Evolutionary conservation across 2,329 filamentous ascomycete species (phyloP).

Genomic region (Fusarium protoensiforme): DNA sequence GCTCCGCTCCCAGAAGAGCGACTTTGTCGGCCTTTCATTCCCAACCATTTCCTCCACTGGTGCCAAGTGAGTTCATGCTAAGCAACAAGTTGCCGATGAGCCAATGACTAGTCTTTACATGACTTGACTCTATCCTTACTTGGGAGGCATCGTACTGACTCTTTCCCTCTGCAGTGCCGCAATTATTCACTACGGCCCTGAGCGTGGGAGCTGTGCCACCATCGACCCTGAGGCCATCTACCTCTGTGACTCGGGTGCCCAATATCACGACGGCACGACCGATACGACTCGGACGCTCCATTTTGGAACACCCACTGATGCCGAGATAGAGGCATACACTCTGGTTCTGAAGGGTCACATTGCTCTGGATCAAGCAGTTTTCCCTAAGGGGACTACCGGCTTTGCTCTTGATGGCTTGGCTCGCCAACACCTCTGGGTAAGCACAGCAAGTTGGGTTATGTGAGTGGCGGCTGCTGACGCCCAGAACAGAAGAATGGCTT

Average conservation of each 20-base stretch:
- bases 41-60: constrained; percentile 96
- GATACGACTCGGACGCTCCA: constrained; percentile 95
- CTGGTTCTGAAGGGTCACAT: constrained; percentile 96
- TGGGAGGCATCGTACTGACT: constrained; percentile 4
- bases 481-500: constrained; percentile 69
- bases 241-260: constrained; percentile 96
- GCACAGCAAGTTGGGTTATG: constrained; percentile 27
- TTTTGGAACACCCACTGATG: constrained; percentile 84
- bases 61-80: constrained; percentile 65
- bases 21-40: constrained; percentile 92
- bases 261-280: constrained; percentile 94
- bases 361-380: constrained; percentile 84
- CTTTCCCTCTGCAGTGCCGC: constrained; percentile 72
- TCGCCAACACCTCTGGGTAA: constrained; percentile 90
- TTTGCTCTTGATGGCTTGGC: constrained; percentile 91
- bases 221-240: constrained; percentile 91
- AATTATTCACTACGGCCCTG: constrained; percentile 94
- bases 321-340: constrained; percentile 91
- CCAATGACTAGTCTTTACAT: background rate
- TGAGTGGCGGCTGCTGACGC: constrained; percentile 29
- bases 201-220: constrained; percentile 80
- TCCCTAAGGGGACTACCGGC: constrained; percentile 94
- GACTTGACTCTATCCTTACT: background rate
- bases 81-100: background rate
- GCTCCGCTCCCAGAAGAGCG: constrained; percentile 73